phyloP scores from a whole-genome alignment of 2,329 filamentous ascomycete genomes.

The Kalmusia sp. region DNA sequence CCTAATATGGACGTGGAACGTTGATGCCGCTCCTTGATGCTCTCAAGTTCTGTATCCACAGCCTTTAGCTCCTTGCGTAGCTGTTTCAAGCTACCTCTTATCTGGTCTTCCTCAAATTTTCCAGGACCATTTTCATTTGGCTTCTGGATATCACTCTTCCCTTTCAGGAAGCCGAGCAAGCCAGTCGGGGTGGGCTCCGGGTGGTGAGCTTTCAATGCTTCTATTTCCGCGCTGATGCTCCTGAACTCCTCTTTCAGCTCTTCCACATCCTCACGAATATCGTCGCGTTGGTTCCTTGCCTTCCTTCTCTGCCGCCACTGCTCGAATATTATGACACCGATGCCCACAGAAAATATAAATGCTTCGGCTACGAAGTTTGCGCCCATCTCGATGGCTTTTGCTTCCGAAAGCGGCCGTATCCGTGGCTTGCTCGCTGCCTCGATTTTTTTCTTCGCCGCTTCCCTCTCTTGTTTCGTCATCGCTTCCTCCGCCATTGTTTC shows the following conservation, averaged over 20 bases:
- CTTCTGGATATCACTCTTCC: conserved; percentile 26
- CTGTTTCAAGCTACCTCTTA: conserved; percentile 1
- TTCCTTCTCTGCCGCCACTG: conserved; percentile 67
- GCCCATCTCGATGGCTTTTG: conserved; percentile 72
- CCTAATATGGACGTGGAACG: background rate
- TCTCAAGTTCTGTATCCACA: conserved; percentile 3
- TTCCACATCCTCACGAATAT: conserved; percentile 65
- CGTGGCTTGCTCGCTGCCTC: conserved; percentile 54
- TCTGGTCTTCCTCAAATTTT: conserved; percentile 1
- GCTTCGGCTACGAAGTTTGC: conserved; percentile 73
- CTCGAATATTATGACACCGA: conserved; percentile 68
- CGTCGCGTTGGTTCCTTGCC: conserved; percentile 64
- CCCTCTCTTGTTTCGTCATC: conserved; percentile 55
- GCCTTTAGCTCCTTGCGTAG: conserved; percentile 1
- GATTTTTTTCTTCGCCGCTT: conserved; percentile 54
- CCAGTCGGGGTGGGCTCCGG: conserved; percentile 31
- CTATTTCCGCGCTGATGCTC: conserved; percentile 48
- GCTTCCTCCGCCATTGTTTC: conserved; percentile 64
- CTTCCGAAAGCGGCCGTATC: conserved; percentile 70
- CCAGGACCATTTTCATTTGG: conserved; percentile 27
- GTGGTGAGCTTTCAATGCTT: conserved; percentile 47
- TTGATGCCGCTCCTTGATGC: conserved; percentile 5
- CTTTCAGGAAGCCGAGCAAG: conserved; percentile 40
- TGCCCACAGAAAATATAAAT: conserved; percentile 71
- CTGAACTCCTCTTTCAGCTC: conserved; percentile 60